Evolutionary conservation across 2,329 filamentous ascomycete genomes (phyloP), one percentile per base, ranked within the genome.

Genomic region (Colletotrichum sp.): DNA sequence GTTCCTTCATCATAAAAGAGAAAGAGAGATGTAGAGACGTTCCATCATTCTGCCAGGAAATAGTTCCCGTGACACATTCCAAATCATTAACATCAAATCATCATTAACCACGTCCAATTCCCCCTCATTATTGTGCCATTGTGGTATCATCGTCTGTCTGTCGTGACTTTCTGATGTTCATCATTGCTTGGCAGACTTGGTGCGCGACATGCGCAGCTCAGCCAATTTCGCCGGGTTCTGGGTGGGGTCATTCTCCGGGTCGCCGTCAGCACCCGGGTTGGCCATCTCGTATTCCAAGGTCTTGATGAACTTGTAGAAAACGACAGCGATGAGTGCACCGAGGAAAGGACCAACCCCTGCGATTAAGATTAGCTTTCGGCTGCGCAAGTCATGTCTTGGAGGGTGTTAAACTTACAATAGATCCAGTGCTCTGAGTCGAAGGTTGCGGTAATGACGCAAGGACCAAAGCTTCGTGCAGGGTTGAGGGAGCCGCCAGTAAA

Each of bases 401-500:
- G 81, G 44, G 85, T 4, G n/a, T 5, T 7, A 39, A n/a, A 71
- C 79, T 77, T 28, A 80, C 84, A 86, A 79, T 89, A 89, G 62
- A 89, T 88, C 88, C 88, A 89, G 77, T 89, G 87, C 75, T 88
- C 85, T 6, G 75, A 70, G 28, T 84, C 82, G 76, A 89, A 89
- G 1, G 80, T 82, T 12, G 79, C 80, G 4, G 84, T 86, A 24
- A 88, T 83, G 34, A 89, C 87, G 77, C 84, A 86, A 3, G 88
- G 88, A 2, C 87, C 88, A 68, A 90, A 86, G 60, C 84, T 86
- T 59, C 88, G 84, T 21, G 86, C 85, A 10, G 88, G 88, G 77
- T 89, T 89, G 18, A 89, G 81, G 6, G 86, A 87, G 36, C 85
- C 88, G 52, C 88, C 88, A 12, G 88, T 89, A 74, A 86, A 89